Conservation (phyloP, 106 monocot species). For the Apostasia shenzhenica region DNA sequence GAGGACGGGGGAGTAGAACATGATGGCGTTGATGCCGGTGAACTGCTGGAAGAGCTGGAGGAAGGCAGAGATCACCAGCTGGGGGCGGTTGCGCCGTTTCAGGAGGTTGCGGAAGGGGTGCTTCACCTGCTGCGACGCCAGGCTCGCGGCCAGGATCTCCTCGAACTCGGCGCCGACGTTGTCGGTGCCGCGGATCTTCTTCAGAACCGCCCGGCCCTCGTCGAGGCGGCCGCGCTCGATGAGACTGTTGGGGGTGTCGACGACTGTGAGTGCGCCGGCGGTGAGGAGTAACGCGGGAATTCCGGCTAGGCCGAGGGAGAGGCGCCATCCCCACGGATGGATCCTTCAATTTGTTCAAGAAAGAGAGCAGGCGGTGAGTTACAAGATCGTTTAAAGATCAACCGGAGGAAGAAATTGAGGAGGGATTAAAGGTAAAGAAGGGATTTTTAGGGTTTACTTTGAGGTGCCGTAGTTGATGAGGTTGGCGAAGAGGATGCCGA, state of each 20-base stretch:
- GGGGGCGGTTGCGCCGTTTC: slow-evolving; percentile 55
- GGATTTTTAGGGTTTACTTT: too few relatives aligned
- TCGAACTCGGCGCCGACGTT: slow-evolving; percentile 65
- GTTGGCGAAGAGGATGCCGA: slow-evolving; percentile 64
- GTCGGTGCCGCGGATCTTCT: slow-evolving; percentile 44
- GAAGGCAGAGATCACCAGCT: slow-evolving; percentile 55
- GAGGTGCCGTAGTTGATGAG: slow-evolving; percentile 55
- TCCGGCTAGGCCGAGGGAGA: slow-evolving; percentile 44
- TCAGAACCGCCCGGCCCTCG: slow-evolving; percentile 57
- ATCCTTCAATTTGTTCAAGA: slow-evolving; percentile 21
- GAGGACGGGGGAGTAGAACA: slow-evolving; percentile 17
- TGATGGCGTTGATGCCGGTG: slow-evolving; percentile 16
- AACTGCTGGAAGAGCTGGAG: slow-evolving; percentile 21
- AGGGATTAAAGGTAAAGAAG: too few relatives aligned
- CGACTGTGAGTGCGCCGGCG: slow-evolving; percentile 23
- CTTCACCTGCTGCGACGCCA: slow-evolving; percentile 55
- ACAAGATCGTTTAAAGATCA: too few relatives aligned
- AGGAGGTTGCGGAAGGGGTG: slow-evolving; percentile 89
- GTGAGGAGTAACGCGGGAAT: slow-evolving; percentile 48
- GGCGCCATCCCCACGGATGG: slow-evolving; percentile 52
- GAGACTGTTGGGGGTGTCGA: slow-evolving; percentile 69
- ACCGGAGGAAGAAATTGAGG: too few relatives aligned
- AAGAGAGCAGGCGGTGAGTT: too few relatives aligned
- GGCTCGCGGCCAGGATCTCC: slow-evolving; percentile 66
- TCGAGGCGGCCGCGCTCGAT: slow-evolving; percentile 60